These are phyloP conservation scores for Jaltomata sinuosa DNA, from an alignment of 257 asterid species.

Conservation along the genomic window DNA sequence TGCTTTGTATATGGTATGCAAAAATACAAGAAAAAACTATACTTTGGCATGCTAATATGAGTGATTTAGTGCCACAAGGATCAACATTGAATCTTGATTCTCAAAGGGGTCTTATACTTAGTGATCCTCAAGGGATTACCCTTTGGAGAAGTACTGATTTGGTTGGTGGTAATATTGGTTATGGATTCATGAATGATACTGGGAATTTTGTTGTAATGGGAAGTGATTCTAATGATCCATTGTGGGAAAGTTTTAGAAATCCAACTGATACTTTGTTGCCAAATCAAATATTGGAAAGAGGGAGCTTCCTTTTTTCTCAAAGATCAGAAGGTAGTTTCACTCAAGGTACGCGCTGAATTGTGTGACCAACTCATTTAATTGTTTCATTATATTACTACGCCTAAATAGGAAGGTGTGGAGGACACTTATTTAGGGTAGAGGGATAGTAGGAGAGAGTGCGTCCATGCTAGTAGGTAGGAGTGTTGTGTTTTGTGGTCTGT, in stretches of 20 bases:
- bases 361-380: background rate
- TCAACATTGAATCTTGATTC: constrained; percentile 26
- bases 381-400: background rate
- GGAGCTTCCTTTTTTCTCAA: background rate
- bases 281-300: constrained; percentile 8
- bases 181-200: constrained; percentile 38
- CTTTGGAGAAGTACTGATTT: constrained; percentile 19
- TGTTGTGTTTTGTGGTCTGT: no score
- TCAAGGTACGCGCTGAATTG: background rate
- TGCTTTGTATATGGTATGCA: constrained; percentile 54
- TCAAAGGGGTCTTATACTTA: constrained; percentile 25
- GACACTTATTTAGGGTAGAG: no score
- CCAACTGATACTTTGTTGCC: constrained; percentile 30
- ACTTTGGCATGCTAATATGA: constrained; percentile 33
- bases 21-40: constrained; percentile 31
- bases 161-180: background rate
- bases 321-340: constrained; percentile 22
- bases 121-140: constrained; percentile 16
- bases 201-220: constrained; percentile 39
- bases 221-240: background rate
- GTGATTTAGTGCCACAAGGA: constrained; percentile 29
- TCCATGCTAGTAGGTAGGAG: no score
- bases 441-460: no score
- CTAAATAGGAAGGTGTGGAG: no score
- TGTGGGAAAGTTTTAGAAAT: constrained; percentile 45